These are phyloP conservation scores for Vitis hybrid DNA, from an alignment of 177 flowering plant genomes.

Conservation along the genomic window DNA sequence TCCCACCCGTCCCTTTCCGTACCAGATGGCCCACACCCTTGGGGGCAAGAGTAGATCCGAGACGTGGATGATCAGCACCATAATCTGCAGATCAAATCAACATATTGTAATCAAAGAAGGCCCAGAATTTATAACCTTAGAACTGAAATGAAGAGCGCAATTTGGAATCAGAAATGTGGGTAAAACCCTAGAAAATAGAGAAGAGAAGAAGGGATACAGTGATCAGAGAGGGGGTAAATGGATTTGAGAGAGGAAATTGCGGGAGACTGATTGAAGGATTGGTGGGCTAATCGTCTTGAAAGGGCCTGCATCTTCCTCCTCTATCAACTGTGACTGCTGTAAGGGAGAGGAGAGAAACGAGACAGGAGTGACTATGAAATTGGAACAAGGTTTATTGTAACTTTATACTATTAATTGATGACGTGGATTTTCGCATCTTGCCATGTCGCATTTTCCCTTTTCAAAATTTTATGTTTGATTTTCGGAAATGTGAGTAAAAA, in stretches of 20 bases:
- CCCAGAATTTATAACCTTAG: not conserved
- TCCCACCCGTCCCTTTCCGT: constrained; percentile 97
- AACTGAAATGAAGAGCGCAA: not conserved
- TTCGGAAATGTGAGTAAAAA: no score
- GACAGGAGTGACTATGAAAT: not conserved
- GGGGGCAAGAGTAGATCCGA: constrained; percentile 58
- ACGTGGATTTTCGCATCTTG: no score
- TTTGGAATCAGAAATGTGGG: not conserved
- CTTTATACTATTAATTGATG: no score
- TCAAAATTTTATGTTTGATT: no score
- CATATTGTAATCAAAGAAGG: not conserved
- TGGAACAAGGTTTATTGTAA: no score
- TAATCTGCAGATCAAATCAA: constrained; percentile 39
- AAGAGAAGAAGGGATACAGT: constrained; percentile 23
- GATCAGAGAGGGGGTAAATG: constrained; percentile 40
- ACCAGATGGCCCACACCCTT: constrained; percentile 72
- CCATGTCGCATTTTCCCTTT: no score
- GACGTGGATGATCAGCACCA: constrained; percentile 62
- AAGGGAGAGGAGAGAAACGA: constrained; percentile 8
- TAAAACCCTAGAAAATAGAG: constrained; percentile 12
- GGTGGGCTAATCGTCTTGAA: constrained; percentile 51
- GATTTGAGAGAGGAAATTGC: constrained; percentile 50
- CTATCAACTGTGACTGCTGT: not conserved
- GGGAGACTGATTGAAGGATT: constrained; percentile 27
- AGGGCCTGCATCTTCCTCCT: constrained; percentile 64